Evolutionary conservation across 108 stramenopile species (phyloP).

Genomic region (Cyclotella distinguenda): DNA sequence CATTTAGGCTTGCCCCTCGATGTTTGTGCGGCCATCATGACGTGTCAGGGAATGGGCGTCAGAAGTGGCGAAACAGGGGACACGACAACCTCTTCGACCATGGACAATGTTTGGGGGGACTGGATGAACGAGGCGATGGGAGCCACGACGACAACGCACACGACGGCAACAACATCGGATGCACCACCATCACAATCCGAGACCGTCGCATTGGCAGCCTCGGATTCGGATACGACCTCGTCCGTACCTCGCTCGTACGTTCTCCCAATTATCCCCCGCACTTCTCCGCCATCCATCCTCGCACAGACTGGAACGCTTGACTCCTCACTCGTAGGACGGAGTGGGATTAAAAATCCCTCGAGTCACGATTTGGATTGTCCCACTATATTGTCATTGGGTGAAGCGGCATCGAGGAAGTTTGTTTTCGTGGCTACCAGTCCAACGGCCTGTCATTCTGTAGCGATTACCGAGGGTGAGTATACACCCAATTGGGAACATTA

Average conservation of each 20-base stretch:
- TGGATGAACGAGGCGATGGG: constrained; percentile 78
- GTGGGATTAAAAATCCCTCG: constrained; percentile 9
- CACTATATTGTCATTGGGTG: constrained; percentile 39
- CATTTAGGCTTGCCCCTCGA: constrained; percentile 42
- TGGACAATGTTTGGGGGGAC: constrained; percentile 80
- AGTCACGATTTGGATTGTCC: constrained; percentile 58
- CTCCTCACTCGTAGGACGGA: constrained; percentile 44
- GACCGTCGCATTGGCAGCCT: constrained; percentile 1
- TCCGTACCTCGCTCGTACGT: constrained; percentile 30
- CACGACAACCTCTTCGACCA: constrained; percentile 36
- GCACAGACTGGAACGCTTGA: constrained; percentile 87
- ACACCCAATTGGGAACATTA: too few relatives aligned
- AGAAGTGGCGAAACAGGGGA: constrained; percentile 19
- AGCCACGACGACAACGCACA: background rate
- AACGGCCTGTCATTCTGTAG: constrained; percentile 74
- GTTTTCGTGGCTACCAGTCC: constrained; percentile 60
- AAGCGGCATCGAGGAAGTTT: constrained; percentile 38
- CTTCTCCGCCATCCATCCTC: constrained; percentile 47
- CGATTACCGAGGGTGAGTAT: constrained; percentile 42
- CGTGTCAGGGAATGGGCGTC: constrained; percentile 68
- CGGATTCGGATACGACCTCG: background rate
- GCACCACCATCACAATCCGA: too few relatives aligned
- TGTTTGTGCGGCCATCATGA: constrained; percentile 72
- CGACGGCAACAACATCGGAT: background rate
- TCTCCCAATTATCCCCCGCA: constrained; percentile 32